Conservation (phyloP, 2,329 filamentous ascomycete species). For the Verticillium dahliae region DNA sequence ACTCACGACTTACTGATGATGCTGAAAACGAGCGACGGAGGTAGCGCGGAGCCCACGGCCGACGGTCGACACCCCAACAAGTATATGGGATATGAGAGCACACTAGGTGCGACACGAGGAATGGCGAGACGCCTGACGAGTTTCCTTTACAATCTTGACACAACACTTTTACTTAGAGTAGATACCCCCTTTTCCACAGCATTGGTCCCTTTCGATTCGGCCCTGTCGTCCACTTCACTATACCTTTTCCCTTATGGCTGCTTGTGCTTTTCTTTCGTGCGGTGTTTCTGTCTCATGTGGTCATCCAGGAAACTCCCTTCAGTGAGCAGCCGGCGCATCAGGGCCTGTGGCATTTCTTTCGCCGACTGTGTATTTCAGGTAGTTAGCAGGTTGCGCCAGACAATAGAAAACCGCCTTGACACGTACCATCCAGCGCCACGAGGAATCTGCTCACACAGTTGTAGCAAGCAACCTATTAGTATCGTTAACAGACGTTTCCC, state of each 20-base stretch:
- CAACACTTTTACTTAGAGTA: slow-evolving; percentile 25
- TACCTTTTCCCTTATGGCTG: slow-evolving; percentile 2
- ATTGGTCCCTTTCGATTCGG: slow-evolving; percentile 6
- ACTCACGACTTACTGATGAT: not conserved
- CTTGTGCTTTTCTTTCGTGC: not conserved
- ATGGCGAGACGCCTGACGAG: not conserved
- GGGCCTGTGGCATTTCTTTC: slow-evolving; percentile 50
- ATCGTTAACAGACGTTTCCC: slow-evolving; percentile 10
- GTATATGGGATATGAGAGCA: not conserved
- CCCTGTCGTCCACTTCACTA: not conserved
- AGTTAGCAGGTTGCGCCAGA: not conserved
- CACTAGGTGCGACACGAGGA: not conserved
- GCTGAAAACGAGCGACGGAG: not conserved
- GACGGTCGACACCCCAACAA: not conserved
- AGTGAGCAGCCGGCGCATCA: slow-evolving; percentile 27
- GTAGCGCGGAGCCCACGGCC: not conserved
- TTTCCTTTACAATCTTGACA: slow-evolving; percentile 6
- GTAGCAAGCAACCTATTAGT: slow-evolving; percentile 56
- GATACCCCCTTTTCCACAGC: slow-evolving; percentile 28
- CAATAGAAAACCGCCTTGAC: not conserved
- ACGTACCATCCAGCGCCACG: slow-evolving; percentile 70
- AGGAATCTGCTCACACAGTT: slow-evolving; percentile 82
- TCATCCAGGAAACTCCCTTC: slow-evolving; percentile 8
- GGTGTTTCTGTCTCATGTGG: not conserved
- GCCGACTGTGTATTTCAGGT: slow-evolving; percentile 34